Conservation (phyloP, 768 basidiomycete species). For the Suillus fuscotomentosus region DNA sequence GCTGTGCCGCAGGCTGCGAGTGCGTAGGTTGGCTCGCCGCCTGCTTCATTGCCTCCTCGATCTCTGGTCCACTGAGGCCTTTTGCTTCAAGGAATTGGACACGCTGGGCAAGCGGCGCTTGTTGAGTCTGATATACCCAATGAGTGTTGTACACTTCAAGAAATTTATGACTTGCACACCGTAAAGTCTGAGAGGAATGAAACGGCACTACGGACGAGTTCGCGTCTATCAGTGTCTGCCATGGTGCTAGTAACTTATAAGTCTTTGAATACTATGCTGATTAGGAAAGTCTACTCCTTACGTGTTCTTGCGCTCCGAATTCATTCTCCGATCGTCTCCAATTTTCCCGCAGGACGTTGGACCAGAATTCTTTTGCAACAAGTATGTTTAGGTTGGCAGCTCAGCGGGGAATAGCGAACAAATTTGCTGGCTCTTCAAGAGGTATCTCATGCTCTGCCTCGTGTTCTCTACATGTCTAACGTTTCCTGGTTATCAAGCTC, state of each 20-base stretch:
- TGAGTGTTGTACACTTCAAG: constrained; percentile 5
- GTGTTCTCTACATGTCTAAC: neutral
- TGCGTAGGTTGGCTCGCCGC: constrained; percentile 35
- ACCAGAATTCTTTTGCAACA: constrained; percentile 4
- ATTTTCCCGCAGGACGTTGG: constrained; percentile 13
- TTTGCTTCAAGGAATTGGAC: constrained; percentile 96
- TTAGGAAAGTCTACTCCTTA: constrained; percentile 5
- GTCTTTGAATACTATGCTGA: neutral
- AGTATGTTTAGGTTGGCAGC: constrained; percentile 33
- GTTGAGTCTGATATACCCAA: constrained; percentile 53
- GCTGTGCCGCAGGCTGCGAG: constrained; percentile 14
- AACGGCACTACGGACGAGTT: constrained; percentile 80
- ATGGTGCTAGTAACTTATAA: constrained; percentile 23
- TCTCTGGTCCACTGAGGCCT: constrained; percentile 80
- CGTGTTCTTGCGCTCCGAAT: constrained; percentile 11
- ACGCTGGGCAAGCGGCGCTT: constrained; percentile 78
- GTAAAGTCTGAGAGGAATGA: constrained; percentile 84
- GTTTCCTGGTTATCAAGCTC: neutral
- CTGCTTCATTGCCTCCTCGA: constrained; percentile 79
- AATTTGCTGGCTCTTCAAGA: constrained; percentile 13
- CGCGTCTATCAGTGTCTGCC: constrained; percentile 59
- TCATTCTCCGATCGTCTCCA: constrained; percentile 27
- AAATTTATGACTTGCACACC: constrained; percentile 36
- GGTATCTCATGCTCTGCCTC: neutral
- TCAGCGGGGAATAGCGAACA: constrained; percentile 17